Conservation (phyloP, 2,329 filamentous ascomycete genomes). For the Penicillium thymicola region DNA sequence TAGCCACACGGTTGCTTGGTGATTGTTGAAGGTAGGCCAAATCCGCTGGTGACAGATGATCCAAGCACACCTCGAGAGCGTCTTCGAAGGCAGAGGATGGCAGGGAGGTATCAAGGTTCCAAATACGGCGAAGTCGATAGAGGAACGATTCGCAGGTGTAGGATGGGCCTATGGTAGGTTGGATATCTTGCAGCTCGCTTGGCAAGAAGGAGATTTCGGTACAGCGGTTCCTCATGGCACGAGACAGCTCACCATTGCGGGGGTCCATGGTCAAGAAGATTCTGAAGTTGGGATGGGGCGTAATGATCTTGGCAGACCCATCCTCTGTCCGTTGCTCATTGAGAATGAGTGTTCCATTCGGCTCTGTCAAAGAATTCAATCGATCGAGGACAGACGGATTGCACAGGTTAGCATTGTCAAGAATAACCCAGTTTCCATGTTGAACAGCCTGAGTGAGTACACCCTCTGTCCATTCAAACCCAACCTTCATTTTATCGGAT, state of each 20-base stretch:
- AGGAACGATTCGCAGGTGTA: constrained; percentile 40
- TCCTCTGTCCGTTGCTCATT: constrained; percentile 87
- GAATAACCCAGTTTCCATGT: constrained; percentile 83
- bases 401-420: constrained; percentile 97
- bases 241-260: constrained; percentile 84
- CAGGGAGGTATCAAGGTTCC: constrained; percentile 20
- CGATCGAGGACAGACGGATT: constrained; percentile 91
- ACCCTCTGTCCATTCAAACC: constrained; percentile 95
- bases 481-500: constrained; percentile 63
- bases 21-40: constrained; percentile 34
- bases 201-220: constrained; percentile 77
- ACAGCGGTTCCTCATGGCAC: constrained; percentile 94
- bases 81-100: constrained; percentile 12
- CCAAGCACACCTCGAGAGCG: constrained; percentile 32
- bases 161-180: constrained; percentile 24
- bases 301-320: constrained; percentile 75
- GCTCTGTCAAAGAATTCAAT: constrained; percentile 90
- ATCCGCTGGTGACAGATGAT: constrained; percentile 38
- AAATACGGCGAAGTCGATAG: constrained; percentile 40
- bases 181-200: constrained; percentile 27
- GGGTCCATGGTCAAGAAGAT: constrained; percentile 94
- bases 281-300: constrained; percentile 80
- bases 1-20: constrained; percentile 21
- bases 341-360: constrained; percentile 79
- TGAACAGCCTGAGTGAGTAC: constrained; percentile 84